Base-by-base conservation (phyloP, 2,329 filamentous ascomycete genomes). In the Aspergillus sp. region DNA sequence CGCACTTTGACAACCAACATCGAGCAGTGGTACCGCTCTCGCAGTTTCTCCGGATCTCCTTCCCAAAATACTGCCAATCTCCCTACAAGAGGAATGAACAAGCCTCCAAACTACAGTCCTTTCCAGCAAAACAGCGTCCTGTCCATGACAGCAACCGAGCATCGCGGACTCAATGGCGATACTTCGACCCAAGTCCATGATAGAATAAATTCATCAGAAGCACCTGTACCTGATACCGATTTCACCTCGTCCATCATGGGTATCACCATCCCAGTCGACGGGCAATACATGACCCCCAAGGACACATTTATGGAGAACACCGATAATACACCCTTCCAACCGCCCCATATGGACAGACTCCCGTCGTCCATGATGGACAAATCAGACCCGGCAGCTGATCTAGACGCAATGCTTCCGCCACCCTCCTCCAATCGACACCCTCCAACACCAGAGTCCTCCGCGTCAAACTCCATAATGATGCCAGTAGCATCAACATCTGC, bases 391-490 rank as follows among this genome's bases (percentile, higher is more conserved):
- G 62, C 63, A 52, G 68, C 60, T 55, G 65, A 60, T 19, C 57
- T 69, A 23, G 67, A 72, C 48, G 60, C 64, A 15, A 57, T 68
- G 22, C 65, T 70, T 41, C 58, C 57, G 2, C 62, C 65, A 34
- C 41, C 60, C 8, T 53, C 55, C 7, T 53, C 55, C 7, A 70
- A 71, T 19, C 67, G 67, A 4, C 73, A 76, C 53, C 72, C 72
- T 4, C 67, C 64, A 19, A 76, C 74, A 0, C 71, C 75, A 3
- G 74, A 76, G n/a, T 76, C 75, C 1, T 68, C 72, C n/a, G 65
- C 64, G 7, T 71, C 72, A 13, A 73, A 71, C 49, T 30, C 64
- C 5, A 64, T 41, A 13, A 41, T 69, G 62, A 66, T 68, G 48
- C 48, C 64, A 8, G 60, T 60, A 7, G 63, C 59, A 23, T 45